These are phyloP conservation scores for Raddia guianensis DNA, from an alignment of 176 grass and related monocot genomes.

Conservation along the genomic window DNA sequence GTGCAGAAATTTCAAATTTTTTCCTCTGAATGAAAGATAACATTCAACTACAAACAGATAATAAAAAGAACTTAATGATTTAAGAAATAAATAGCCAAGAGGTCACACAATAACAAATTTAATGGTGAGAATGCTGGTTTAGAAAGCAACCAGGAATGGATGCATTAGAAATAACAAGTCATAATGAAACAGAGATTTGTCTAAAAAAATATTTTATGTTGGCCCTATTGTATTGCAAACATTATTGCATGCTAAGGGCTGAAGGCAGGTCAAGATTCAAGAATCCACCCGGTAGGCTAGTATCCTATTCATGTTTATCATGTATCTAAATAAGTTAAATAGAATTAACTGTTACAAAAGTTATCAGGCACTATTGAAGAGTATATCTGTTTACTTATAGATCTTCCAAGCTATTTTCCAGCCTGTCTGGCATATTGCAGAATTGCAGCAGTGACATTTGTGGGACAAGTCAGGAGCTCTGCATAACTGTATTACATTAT, in stretches of 20 bases:
- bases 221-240: not conserved
- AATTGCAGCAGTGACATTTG: not conserved
- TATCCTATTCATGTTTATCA: conserved; percentile 27
- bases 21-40: conserved; percentile 6
- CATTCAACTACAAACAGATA: conserved; percentile 17
- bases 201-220: not conserved
- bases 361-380: conserved; percentile 13
- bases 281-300: not conserved
- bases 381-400: conserved; percentile 3
- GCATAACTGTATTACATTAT: not conserved
- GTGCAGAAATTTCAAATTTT: conserved; percentile 19
- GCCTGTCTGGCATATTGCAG: not conserved
- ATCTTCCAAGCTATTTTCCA: conserved; percentile 11
- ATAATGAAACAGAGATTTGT: not conserved
- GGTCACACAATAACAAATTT: conserved; percentile 20
- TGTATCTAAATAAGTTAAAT: conserved; percentile 20
- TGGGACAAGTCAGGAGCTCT: not conserved
- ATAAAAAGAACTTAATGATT: not conserved
- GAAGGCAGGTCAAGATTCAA: not conserved
- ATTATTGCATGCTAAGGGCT: not conserved
- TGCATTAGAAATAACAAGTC: not conserved
- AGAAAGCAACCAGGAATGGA: conserved; percentile 1
- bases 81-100: conserved; percentile 30
- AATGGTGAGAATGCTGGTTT: conserved; percentile 1
- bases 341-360: conserved; percentile 24